Evolutionary conservation across 352 stramenopile genomes (phyloP), one percentile per base, ranked within the genome.

Genomic region (Globisporangium perplexum): DNA sequence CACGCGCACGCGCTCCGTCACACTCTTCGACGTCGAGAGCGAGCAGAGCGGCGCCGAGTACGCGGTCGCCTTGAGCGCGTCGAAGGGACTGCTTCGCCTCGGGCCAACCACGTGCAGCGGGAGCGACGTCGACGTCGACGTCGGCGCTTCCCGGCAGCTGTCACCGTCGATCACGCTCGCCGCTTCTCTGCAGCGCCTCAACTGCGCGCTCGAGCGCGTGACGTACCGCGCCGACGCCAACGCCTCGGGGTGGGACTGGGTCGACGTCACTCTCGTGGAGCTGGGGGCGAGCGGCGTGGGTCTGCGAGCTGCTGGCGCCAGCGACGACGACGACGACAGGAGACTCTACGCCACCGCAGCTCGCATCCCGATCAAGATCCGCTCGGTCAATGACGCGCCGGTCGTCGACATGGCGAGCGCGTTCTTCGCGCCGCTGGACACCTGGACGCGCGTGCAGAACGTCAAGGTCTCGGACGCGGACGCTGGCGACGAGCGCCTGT

Each of bases 171-270:
- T 77, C n/a, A 54, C 42, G 1, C 12, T 86, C 31, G 47, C 55
- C 30, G 74, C 74, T 0, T 56, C 55, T 18, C 45, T 88, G 3
- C 28, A 22, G 28, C 46, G 56, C 20, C 59, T 85, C 42, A 86
- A 88, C 51, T 88, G 77, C 53, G 62, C 62, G 1, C 52, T 84
- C 7, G 60, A 80, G 20, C 63, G 76, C 24, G 60, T 88, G 20
- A 72, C 68, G 35, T 86, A 83, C 65, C 53, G 72, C 54, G 56
- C 71, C 3, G 57, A 65, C 18, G 51, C 59, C 4, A 51, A 71
- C 20, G 50, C 47, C 3, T 61, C 53, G 43, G 71, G 62, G 11
- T 63, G 50, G 53, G 74, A 83, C 39, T 55, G 64, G 14, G 68
- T 88, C 49, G 31, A 68, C 20, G 65, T 82, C 30, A 77, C 68